These are phyloP conservation scores for Hymenoscyphus repandus DNA, from an alignment of 2,329 filamentous ascomycete genomes.

Conservation along the genomic window DNA sequence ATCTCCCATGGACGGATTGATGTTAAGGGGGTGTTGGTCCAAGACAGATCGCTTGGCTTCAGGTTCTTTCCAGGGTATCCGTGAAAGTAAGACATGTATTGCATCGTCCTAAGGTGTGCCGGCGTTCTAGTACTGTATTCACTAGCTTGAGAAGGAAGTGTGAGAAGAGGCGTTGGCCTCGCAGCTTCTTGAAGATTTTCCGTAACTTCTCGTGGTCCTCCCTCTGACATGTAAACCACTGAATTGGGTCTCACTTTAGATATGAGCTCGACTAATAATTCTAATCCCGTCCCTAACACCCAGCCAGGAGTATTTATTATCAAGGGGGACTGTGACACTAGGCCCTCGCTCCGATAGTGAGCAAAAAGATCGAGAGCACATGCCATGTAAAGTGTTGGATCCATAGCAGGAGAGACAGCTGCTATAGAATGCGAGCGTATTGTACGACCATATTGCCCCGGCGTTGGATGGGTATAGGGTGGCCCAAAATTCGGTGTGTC, in stretches of 20 bases:
- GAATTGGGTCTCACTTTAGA: conserved; percentile 49
- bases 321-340: conserved; percentile 45
- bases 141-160: conserved; percentile 55
- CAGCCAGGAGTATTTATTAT: conserved; percentile 73
- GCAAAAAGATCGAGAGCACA: conserved; percentile 59
- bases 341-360: conserved; percentile 45
- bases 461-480: conserved; percentile 57
- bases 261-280: conserved; percentile 56
- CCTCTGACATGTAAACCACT: conserved; percentile 63
- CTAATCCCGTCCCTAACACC: conserved; percentile 65
- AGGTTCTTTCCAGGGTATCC: conserved; percentile 24
- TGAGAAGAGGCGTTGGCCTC: conserved; percentile 37
- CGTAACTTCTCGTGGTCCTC: conserved; percentile 54
- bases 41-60: conserved; percentile 14
- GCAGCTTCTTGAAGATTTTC: conserved; percentile 43
- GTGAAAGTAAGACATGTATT: conserved; percentile 78
- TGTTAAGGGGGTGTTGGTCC: conserved; percentile 54
- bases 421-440: conserved; percentile 63
- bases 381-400: conserved; percentile 60
- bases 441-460: conserved; percentile 32
- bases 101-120: conserved; percentile 65
- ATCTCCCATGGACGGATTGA: conserved; percentile 56
- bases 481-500: conserved; percentile 58
- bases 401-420: conserved; percentile 57
- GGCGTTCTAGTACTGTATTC: conserved; percentile 54